Percentiles rank a stretch among this genome's conserved stretches.
These are phyloP conservation scores for Lactifluus rugatus DNA, from an alignment of 768 basidiomycete species.

Conservation along the genomic window DNA sequence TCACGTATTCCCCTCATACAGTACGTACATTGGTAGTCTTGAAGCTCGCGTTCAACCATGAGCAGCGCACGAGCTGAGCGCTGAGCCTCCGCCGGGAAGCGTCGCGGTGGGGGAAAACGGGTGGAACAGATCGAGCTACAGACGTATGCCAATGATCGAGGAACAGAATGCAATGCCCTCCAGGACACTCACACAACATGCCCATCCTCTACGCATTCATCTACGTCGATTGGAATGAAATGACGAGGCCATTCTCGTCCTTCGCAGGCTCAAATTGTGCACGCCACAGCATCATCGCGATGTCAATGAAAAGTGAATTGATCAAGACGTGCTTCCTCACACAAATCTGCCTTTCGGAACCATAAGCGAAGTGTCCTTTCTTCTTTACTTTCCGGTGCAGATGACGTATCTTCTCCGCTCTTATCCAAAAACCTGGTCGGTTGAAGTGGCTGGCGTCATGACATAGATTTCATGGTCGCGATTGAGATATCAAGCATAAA, in stretches of 20 bases:
- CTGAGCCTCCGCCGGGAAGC: too few relatives aligned
- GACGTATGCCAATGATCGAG: too few relatives aligned
- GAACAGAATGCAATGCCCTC: not conserved
- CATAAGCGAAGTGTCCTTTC: slow-evolving; percentile 11
- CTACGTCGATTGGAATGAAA: slow-evolving; percentile 1
- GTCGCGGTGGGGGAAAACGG: too few relatives aligned
- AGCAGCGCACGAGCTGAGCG: too few relatives aligned
- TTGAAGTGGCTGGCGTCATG: slow-evolving; percentile 8
- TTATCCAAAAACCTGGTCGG: not conserved
- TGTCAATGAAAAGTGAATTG: slow-evolving; percentile 11
- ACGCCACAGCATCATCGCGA: slow-evolving; percentile 3
- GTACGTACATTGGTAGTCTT: too few relatives aligned
- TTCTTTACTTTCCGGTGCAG: slow-evolving; percentile 6
- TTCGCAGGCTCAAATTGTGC: not conserved
- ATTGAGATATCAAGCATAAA: slow-evolving; percentile 9
- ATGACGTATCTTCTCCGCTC: not conserved
- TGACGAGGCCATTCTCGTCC: not conserved
- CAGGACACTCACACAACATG: slow-evolving; percentile 8
- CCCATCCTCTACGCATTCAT: slow-evolving; percentile 10
- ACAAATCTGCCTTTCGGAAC: slow-evolving; percentile 9
- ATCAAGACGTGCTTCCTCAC: slow-evolving; percentile 8
- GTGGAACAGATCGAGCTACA: too few relatives aligned
- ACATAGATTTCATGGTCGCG: slow-evolving; percentile 8
- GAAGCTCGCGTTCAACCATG: too few relatives aligned
- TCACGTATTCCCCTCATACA: too few relatives aligned